Evolutionary conservation across 176 grass and related monocot genomes (phyloP), one percentile per base, ranked within the genome.

Genomic region (Oryza glumipatula): DNA sequence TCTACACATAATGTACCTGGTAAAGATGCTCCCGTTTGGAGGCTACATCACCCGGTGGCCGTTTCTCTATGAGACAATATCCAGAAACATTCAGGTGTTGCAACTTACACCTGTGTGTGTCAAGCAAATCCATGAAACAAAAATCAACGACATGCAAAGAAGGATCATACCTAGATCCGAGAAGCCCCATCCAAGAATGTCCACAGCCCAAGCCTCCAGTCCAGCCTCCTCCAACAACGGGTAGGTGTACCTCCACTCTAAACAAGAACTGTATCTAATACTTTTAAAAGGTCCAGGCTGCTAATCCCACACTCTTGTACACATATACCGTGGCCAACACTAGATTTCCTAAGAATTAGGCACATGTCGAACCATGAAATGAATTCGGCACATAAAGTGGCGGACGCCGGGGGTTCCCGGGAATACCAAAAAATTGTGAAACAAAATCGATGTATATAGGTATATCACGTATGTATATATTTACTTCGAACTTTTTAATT

Each of bases 121-220:
- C 24, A 85, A 67, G 71, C 65, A 84, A 66, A 74, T 67, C 21
- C 32, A 68, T 19, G 12, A 72, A 79, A 68, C 23, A 4, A 78
- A 26, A 79, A 74, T n/a, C 65, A 43, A 26, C 16, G 48, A 1
- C 8, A 74, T 67, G 21, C 0, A 41, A 39, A 72, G n/a, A 44
- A 7, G 28, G 11, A 77, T 41, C 71, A 39, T 89, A 94, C 96
- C 88, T 89, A 98, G 89, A 88, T 98, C 43, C 79, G 93, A 98
- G 86, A 98, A 98, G 36, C 96, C 96, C 96, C 93, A 98, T 58
- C 96, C 96, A 94, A 98, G 96, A 84, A 98, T 89, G 77, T 98
- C 96, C 56, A 98, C 80, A 82, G 96, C 93, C 96, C 96, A 98
- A 63, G 88, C 48, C 81, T 98, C 93, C 33, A 92, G 14, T 83